phyloP scores from a whole-genome alignment of 164 flowering plant genomes.

The Magnolia officinalis region DNA sequence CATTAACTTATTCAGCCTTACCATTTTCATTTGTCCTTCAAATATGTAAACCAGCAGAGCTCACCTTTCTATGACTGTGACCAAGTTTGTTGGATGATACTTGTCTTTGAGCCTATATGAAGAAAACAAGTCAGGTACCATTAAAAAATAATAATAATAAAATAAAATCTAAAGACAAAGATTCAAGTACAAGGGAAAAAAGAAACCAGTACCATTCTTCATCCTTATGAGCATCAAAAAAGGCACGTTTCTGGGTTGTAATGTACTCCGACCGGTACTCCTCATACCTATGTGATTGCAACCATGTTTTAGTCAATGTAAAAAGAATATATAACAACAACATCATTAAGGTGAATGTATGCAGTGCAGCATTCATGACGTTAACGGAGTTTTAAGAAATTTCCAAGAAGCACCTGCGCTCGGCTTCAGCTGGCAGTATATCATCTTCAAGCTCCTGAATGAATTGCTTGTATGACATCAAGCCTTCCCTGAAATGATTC shows the following conservation, averaged over 20 bases:
- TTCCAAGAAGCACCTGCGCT: conserved; percentile 60
- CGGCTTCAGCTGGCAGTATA: conserved; percentile 95
- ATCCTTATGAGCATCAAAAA: conserved; percentile 85
- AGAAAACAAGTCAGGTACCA: conserved; percentile 20
- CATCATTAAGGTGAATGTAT: background rate
- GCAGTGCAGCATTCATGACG: background rate
- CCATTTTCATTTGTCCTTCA: background rate
- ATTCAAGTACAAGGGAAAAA: background rate
- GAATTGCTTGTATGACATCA: conserved; percentile 98
- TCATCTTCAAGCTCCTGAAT: conserved; percentile 99
- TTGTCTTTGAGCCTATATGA: conserved; percentile 79
- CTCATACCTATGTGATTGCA: conserved; percentile 55
- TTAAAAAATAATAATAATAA: background rate
- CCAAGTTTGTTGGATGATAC: conserved; percentile 89
- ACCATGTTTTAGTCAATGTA: background rate
- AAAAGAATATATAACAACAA: background rate
- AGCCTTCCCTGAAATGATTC: conserved; percentile 70
- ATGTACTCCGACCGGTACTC: conserved; percentile 94
- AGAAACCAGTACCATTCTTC: conserved; percentile 74
- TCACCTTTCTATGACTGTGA: conserved; percentile 88
- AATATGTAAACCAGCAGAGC: conserved; percentile 10
- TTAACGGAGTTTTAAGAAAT: background rate
- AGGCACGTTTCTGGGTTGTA: conserved; percentile 85
- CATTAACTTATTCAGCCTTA: background rate
- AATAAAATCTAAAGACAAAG: background rate